phyloP scores from a whole-genome alignment of 345 rosid genomes.

The Salix arbutifolia region DNA sequence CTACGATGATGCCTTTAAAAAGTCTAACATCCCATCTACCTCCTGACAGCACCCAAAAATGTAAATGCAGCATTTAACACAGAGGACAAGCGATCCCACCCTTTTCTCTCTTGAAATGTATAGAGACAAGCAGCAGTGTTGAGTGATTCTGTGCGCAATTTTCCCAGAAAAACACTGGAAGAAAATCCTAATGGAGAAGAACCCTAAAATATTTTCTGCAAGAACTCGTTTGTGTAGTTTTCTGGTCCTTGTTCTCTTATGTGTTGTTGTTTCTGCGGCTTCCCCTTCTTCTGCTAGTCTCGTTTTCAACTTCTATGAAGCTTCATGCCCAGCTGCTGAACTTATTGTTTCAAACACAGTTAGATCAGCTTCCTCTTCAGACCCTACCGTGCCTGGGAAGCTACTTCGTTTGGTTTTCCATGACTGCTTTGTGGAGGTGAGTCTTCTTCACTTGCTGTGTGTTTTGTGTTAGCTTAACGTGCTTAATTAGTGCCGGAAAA shows the following conservation, averaged over 20 bases:
- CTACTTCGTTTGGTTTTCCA: constrained; percentile 84
- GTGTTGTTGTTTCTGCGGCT: constrained; percentile 13
- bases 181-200: constrained; percentile 32
- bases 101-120: background rate
- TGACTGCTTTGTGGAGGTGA: constrained; percentile 88
- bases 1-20: background rate
- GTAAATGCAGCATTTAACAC: constrained; percentile 42
- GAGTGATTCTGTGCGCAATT: background rate
- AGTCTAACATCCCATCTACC: constrained; percentile 22
- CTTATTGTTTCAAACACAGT: constrained; percentile 58
- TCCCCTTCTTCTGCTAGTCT: constrained; percentile 35
- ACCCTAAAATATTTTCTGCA: background rate
- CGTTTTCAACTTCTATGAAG: constrained; percentile 62
- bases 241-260: constrained; percentile 19
- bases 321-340: constrained; percentile 74
- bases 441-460: background rate
- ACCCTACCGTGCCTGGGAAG: constrained; percentile 77
- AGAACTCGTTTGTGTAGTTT: background rate
- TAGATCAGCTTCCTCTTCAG: constrained; percentile 57
- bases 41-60: constrained; percentile 36
- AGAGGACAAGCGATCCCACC: background rate
- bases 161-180: background rate
- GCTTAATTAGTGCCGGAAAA: background rate
- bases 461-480: background rate
- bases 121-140: background rate